Conservation (phyloP, 352 stramenopile genomes). For the Globisporangium iwayamae region DNA sequence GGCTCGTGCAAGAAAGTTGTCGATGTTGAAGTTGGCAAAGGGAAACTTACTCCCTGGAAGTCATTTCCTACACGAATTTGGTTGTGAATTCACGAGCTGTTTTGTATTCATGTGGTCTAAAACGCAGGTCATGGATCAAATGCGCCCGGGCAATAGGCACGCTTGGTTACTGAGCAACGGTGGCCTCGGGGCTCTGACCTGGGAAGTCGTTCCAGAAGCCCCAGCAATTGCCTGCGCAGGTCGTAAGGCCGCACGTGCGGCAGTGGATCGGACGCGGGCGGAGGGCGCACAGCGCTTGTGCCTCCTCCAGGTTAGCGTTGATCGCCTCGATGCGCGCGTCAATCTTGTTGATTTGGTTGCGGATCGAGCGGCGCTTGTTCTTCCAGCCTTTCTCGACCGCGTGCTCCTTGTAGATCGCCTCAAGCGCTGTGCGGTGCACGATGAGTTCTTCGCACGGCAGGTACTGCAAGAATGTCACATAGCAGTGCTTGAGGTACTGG, state of each 20-base stretch:
- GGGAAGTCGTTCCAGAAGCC: slow-evolving; percentile 67
- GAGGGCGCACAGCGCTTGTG: slow-evolving; percentile 25
- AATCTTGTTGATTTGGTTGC: slow-evolving; percentile 70
- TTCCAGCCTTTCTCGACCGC: slow-evolving; percentile 58
- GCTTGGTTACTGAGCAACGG: neutral
- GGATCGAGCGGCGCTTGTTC: slow-evolving; percentile 68
- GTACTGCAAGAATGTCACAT: slow-evolving; percentile 72
- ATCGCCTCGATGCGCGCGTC: slow-evolving; percentile 38
- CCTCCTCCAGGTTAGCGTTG: slow-evolving; percentile 33
- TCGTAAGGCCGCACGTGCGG: slow-evolving; percentile 48
- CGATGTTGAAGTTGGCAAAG: slow-evolving; percentile 15
- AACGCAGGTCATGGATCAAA: neutral
- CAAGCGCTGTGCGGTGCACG: slow-evolving; percentile 38
- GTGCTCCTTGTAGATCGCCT: slow-evolving; percentile 44
- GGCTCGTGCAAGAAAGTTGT: neutral
- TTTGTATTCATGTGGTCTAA: neutral
- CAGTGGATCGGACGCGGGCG: slow-evolving; percentile 54
- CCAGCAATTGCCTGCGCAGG: slow-evolving; percentile 70
- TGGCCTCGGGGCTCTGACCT: neutral
- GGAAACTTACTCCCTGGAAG: slow-evolving; percentile 13
- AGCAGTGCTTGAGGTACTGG: slow-evolving; percentile 69
- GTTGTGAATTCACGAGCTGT: neutral
- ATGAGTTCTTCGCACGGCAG: slow-evolving; percentile 39
- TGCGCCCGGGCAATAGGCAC: too few relatives aligned
- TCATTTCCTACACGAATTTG: neutral